Percentiles rank a stretch among this genome's conserved stretches.
phyloP scores from a whole-genome alignment of 495 filamentous ascomycete genomes.

The Polyplosphaeria fusca region DNA sequence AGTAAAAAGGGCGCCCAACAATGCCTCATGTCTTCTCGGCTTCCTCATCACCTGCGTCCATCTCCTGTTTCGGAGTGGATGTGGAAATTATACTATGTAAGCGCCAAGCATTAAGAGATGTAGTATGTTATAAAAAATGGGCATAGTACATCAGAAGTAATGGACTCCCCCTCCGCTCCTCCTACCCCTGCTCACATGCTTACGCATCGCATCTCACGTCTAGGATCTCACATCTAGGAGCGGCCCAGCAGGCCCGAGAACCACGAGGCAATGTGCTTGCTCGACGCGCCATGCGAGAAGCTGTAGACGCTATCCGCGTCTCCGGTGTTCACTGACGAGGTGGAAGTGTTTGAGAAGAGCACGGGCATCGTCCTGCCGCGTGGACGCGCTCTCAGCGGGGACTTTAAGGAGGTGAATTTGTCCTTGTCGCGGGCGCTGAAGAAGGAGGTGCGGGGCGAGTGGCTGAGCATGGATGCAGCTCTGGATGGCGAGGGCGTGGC shows the following conservation, averaged over 20 bases:
- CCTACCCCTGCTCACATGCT: too few species aligned
- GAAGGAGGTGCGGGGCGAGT: background rate
- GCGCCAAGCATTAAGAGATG: too few species aligned
- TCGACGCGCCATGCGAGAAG: constrained; percentile 10
- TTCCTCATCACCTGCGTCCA: too few species aligned
- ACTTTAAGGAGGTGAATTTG: constrained; percentile 5
- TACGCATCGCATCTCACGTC: too few species aligned
- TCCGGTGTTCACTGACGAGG: background rate
- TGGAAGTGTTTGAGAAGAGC: background rate
- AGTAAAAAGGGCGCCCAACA: too few species aligned
- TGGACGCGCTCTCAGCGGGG: constrained; percentile 5
- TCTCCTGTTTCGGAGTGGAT: too few species aligned
- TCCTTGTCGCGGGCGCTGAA: constrained; percentile 3
- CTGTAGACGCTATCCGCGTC: constrained; percentile 15
- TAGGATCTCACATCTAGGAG: background rate
- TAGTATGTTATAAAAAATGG: too few species aligned
- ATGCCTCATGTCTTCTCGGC: too few species aligned
- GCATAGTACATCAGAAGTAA: too few species aligned
- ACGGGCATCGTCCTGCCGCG: constrained; percentile 16
- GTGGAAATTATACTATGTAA: too few species aligned
- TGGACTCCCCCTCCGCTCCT: too few species aligned
- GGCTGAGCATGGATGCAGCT: background rate
- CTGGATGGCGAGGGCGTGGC: background rate
- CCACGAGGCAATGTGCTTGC: constrained; percentile 21
- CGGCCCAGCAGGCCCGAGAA: constrained; percentile 28